Percentiles rank a stretch among this genome's conserved stretches.
Evolutionary conservation across 257 asterid species (phyloP).

Genomic region (Oldenlandia corymbosa): DNA sequence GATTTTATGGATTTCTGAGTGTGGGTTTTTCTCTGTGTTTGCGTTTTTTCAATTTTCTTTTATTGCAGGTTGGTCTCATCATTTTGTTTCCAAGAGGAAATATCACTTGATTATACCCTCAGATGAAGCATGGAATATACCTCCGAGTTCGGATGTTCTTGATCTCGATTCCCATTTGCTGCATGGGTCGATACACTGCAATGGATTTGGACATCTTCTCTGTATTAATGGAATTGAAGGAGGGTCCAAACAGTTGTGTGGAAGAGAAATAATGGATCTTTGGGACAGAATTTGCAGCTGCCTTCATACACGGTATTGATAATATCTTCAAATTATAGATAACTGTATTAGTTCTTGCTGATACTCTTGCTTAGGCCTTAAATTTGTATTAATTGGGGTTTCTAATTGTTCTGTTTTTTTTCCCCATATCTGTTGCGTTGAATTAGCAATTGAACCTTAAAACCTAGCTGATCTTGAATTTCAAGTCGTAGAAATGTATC

Average conservation of each 20-base stretch:
- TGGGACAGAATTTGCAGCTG: slow-evolving; percentile 80
- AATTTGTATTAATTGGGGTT: neutral
- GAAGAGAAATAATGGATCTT: slow-evolving; percentile 74
- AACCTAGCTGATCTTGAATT: neutral
- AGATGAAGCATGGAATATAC: slow-evolving; percentile 62
- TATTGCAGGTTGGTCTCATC: slow-evolving; percentile 80
- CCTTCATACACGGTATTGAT: slow-evolving; percentile 51
- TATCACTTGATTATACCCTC: slow-evolving; percentile 81
- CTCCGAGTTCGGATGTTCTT: slow-evolving; percentile 44
- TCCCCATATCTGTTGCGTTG: neutral
- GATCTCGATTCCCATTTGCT: slow-evolving; percentile 62
- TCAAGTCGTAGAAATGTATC: neutral
- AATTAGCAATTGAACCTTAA: neutral
- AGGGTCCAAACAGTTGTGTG: slow-evolving; percentile 57
- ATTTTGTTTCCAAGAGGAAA: slow-evolving; percentile 72
- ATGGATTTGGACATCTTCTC: slow-evolving; percentile 83
- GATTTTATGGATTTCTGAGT: neutral
- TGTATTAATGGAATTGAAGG: slow-evolving; percentile 82
- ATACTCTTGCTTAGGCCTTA: neutral
- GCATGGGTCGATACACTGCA: slow-evolving; percentile 85
- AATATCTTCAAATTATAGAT: neutral
- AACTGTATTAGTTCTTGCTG: neutral
- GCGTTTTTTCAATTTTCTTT: slow-evolving; percentile 5
- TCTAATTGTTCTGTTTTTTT: neutral
- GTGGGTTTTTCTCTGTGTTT: neutral